Percentiles rank a stretch among this genome's conserved stretches.
phyloP scores from a whole-genome alignment of 1,139 yeast species.

The Meyerozyma smithsonii region DNA sequence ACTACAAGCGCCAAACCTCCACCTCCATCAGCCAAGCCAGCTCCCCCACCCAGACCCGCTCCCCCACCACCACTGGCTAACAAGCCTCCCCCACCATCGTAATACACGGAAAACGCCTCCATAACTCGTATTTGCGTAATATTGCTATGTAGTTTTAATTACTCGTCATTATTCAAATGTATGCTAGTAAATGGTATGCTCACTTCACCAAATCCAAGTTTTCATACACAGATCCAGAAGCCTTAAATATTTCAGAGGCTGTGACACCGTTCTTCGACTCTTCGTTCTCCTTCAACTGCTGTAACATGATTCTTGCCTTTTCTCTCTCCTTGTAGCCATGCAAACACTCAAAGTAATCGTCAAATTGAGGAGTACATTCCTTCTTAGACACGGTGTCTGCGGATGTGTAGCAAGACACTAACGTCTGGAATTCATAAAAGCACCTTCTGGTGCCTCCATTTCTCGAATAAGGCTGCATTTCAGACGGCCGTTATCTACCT shows the following conservation, averaged over 20 bases:
- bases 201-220: conserved; percentile 40
- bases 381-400: conserved; percentile 41
- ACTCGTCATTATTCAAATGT: background rate
- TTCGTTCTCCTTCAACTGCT: conserved; percentile 45
- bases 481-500: background rate
- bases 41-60: conserved; percentile 6
- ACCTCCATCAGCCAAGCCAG: conserved; percentile 5
- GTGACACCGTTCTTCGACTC: conserved; percentile 36
- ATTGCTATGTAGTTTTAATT: background rate
- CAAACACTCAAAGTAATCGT: conserved; percentile 47
- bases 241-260: conserved; percentile 41
- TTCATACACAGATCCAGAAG: conserved; percentile 41
- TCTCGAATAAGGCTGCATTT: conserved; percentile 48
- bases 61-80: conserved; percentile 6
- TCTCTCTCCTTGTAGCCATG: conserved; percentile 48
- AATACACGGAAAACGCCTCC: background rate
- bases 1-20: conserved; percentile 6
- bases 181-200: background rate
- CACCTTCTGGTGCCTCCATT: conserved; percentile 49
- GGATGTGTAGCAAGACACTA: conserved; percentile 43
- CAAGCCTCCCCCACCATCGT: conserved; percentile 6
- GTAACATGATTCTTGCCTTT: conserved; percentile 41
- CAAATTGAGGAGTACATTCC: conserved; percentile 42
- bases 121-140: background rate
- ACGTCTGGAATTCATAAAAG: conserved; percentile 46